phyloP scores from a whole-genome alignment of 176 grass and related monocot genomes.

The Triticum dicoccoides region DNA sequence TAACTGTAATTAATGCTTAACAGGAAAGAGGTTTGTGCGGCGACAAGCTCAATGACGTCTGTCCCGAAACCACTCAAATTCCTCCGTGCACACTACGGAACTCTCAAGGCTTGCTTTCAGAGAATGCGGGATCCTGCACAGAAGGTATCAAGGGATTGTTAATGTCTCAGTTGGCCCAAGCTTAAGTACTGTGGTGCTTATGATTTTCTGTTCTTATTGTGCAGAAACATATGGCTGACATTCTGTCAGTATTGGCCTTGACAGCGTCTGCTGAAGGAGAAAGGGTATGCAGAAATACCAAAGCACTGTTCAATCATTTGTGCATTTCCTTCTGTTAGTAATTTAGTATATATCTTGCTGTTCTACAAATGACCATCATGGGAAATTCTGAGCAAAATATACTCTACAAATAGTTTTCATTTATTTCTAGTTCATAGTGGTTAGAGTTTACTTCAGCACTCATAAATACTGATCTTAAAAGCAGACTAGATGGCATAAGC shows the following conservation, averaged over 20 bases:
- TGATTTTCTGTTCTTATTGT: background rate
- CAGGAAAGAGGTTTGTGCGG: slow-evolving; percentile 80
- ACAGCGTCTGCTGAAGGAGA: slow-evolving; percentile 91
- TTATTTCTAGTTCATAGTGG: background rate
- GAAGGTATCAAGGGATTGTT: slow-evolving; percentile 47
- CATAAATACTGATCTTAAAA: background rate
- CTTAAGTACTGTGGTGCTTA: slow-evolving; percentile 14
- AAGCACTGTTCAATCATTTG: background rate
- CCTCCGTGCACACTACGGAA: slow-evolving; percentile 85
- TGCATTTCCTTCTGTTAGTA: background rate
- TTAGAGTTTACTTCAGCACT: background rate
- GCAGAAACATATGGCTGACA: slow-evolving; percentile 80
- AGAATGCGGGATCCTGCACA: slow-evolving; percentile 68
- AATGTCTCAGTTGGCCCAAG: background rate
- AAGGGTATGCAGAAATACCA: slow-evolving; percentile 48
- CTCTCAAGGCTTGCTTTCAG: slow-evolving; percentile 64
- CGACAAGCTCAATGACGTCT: slow-evolving; percentile 96
- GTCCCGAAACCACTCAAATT: slow-evolving; percentile 94
- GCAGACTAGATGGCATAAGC: background rate
- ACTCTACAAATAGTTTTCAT: background rate
- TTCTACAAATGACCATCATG: background rate
- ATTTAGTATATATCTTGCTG: background rate
- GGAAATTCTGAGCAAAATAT: background rate
- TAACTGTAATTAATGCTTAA: background rate
- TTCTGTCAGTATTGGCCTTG: slow-evolving; percentile 83